These are phyloP conservation scores for Viola odorata DNA, from an alignment of 345 rosid genomes.

Conservation along the genomic window DNA sequence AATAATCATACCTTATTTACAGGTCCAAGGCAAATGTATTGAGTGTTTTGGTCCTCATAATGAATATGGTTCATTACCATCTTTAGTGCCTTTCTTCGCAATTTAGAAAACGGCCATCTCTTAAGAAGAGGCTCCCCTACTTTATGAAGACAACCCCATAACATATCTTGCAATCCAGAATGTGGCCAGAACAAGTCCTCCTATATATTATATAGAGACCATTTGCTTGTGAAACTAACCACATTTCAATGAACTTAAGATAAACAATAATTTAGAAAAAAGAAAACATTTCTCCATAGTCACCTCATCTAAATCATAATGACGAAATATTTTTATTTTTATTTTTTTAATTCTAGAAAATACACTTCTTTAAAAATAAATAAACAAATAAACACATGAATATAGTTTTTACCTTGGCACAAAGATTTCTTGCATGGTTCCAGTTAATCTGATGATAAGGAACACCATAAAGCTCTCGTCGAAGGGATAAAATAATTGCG, in stretches of 20 bases:
- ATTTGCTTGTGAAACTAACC: neutral
- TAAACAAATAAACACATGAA: neutral
- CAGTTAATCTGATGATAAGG: conserved; percentile 52
- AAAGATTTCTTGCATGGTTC: conserved; percentile 38
- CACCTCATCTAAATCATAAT: no score
- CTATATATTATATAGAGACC: conserved; percentile 31
- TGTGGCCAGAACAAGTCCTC: conserved; percentile 60
- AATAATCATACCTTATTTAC: conserved; percentile 42
- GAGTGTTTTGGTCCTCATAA: conserved; percentile 52
- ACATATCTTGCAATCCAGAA: conserved; percentile 40
- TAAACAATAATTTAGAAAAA: no score
- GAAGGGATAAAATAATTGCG: conserved; percentile 36
- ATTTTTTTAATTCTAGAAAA: no score
- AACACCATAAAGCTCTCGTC: conserved; percentile 43
- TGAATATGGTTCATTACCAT: conserved; percentile 52
- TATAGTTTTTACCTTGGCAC: conserved; percentile 37
- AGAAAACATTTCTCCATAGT: no score
- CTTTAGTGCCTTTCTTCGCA: conserved; percentile 44
- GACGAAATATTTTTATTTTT: no score
- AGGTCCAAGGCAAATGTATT: conserved; percentile 45
- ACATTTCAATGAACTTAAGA: neutral
- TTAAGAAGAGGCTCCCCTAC: conserved; percentile 44
- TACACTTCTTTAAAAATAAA: no score
- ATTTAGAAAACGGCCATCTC: conserved; percentile 49
- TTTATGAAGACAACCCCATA: conserved; percentile 47